Base-by-base conservation (phyloP, 176 grass and related monocot genomes). In the Typha latifolia region DNA sequence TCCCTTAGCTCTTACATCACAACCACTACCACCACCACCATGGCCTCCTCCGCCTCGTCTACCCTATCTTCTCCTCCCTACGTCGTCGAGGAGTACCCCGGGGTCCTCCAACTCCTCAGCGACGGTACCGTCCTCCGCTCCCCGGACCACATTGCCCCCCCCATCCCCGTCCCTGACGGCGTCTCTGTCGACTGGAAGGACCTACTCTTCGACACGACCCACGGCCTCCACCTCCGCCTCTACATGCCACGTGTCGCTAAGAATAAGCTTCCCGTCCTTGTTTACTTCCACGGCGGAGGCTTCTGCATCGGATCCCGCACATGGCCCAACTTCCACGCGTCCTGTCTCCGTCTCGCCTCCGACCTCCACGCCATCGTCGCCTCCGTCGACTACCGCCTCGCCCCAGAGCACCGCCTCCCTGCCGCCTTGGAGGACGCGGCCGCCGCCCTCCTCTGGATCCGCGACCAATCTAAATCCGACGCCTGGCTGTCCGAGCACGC, bases 381-480 rank as follows among this genome's bases (percentile, higher is more conserved):
- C 68, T 72, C 85, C 43, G 77, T 79, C 14, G 87, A 85, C 76
- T 90, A 90, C 75, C 79, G 79, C 62, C 82, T 90, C 61, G 79
- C 87, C 14, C 87, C 87, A 12, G 87, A 85, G 75, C 75, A 90
- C 71, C 87, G 82, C 9, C 79, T 90, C 12, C 87, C 87, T 3
- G 82, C 75, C 14, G 81, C 81, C 18, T 47, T 78, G 43, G 62
- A 84, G 16, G 86, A 89, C 67, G 66, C 76, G 3, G 66, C 49
- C 24, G 32, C 69, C 3, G 82, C 83, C 5, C 63, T 90, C 31
- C 48, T 67, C 48, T 90, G 87, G 87, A 72, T 90, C 14, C 73
- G 68, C 4, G 31, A 15, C 24, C 66, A 84, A 26, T 43, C 72
- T 71, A 10, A 21, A 21, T 15, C 52, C 52, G 4, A 10, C n/a